These are phyloP conservation scores for Inga laurina DNA, from an alignment of 306 rosid species.

Conservation along the genomic window DNA sequence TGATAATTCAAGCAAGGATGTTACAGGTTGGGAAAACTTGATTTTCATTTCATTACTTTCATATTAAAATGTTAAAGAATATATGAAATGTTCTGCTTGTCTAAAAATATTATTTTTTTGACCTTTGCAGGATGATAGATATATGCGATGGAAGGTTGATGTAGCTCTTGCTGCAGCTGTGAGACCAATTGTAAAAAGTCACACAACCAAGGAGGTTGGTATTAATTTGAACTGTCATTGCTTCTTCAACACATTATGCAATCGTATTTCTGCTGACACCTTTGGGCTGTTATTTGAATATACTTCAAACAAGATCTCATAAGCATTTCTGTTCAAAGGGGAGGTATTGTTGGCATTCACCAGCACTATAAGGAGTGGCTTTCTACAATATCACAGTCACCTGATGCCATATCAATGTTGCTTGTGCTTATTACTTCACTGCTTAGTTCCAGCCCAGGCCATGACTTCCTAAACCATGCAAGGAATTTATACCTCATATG, in stretches of 20 bases:
- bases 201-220: too few species aligned
- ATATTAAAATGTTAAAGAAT: too few species aligned
- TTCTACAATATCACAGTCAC: conserved; percentile 60
- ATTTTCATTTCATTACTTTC: too few species aligned
- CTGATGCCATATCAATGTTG: conserved; percentile 56
- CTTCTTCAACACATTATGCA: too few species aligned
- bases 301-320: conserved; percentile 41
- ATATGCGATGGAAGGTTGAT: conserved; percentile 33
- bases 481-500: conserved; percentile 64
- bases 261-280: not conserved
- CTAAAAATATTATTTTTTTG: not conserved
- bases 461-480: conserved; percentile 61
- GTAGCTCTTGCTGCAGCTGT: conserved; percentile 36
- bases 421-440: conserved; percentile 66
- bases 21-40: too few species aligned
- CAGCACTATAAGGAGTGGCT: conserved; percentile 64
- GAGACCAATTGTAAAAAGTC: too few species aligned
- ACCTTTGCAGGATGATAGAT: conserved; percentile 37
- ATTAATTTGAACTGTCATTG: too few species aligned
- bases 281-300: not conserved
- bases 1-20: too few species aligned
- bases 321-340: conserved; percentile 46
- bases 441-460: conserved; percentile 47
- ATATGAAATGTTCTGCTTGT: not conserved
- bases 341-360: conserved; percentile 50